phyloP scores from a whole-genome alignment of 352 stramenopile species.

The Phytophthora lateralis region DNA sequence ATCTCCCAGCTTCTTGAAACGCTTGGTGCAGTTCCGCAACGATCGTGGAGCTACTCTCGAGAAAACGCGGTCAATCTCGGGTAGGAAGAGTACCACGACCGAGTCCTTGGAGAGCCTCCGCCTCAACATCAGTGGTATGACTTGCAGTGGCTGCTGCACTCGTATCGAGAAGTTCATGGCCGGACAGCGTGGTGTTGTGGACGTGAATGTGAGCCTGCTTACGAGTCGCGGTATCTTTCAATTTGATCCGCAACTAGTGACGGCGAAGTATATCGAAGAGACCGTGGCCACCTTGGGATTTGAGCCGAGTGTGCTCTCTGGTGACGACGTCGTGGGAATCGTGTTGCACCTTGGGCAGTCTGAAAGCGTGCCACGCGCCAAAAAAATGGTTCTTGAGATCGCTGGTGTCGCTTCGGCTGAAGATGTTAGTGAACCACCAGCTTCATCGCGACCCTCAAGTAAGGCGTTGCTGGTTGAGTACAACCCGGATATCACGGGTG shows the following conservation, averaged over 20 bases:
- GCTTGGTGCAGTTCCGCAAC: conserved; percentile 45
- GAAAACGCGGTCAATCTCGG: conserved; percentile 25
- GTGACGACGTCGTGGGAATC: conserved; percentile 56
- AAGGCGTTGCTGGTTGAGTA: conserved; percentile 48
- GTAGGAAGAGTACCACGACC: conserved; percentile 10
- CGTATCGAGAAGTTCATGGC: conserved; percentile 80
- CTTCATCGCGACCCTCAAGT: conserved; percentile 15
- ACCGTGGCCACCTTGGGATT: conserved; percentile 77
- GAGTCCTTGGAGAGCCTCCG: conserved; percentile 42
- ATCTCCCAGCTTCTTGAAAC: conserved; percentile 45
- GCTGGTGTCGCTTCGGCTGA: conserved; percentile 43
- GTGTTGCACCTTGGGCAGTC: conserved; percentile 51
- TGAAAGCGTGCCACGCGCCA: conserved; percentile 28
- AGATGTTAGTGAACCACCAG: conserved; percentile 25
- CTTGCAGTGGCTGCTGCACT: conserved; percentile 86
- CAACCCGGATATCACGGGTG: conserved; percentile 46
- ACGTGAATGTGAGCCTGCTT: conserved; percentile 71
- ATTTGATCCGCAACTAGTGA: conserved; percentile 49
- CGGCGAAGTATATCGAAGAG: conserved; percentile 65
- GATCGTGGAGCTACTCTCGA: conserved; percentile 37
- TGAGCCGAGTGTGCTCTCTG: conserved; percentile 54
- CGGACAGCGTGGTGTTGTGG: conserved; percentile 54
- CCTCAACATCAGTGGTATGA: conserved; percentile 83
- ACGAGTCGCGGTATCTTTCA: conserved; percentile 60
- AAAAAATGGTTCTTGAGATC: conserved; percentile 32